These are phyloP conservation scores for Kodamaea hsintzibuensis DNA, from an alignment of 805 yeast genomes.

Conservation along the genomic window DNA sequence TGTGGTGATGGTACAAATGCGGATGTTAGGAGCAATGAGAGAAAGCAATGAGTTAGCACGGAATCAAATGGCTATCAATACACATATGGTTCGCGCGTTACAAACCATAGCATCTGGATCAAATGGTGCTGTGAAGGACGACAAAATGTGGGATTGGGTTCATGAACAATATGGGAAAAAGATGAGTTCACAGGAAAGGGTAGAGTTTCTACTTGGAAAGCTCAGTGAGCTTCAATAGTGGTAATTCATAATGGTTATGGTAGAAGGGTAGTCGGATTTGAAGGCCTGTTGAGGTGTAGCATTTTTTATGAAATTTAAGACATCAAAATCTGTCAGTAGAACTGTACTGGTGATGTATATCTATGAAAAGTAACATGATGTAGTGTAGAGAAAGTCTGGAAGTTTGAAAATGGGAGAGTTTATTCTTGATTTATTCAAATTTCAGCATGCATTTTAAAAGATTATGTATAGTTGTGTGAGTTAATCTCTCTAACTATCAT, in stretches of 20 bases:
- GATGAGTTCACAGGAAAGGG: conserved; percentile 18
- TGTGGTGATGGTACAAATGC: conserved; percentile 22
- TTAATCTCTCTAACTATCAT: too few species aligned
- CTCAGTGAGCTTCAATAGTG: background rate
- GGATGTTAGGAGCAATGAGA: conserved; percentile 16
- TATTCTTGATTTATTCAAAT: too few species aligned
- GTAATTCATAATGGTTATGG: background rate
- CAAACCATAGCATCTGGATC: background rate
- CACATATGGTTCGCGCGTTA: conserved; percentile 14
- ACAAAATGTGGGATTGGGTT: conserved; percentile 26
- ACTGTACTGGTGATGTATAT: background rate
- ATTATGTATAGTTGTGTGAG: too few species aligned
- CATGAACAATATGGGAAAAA: conserved; percentile 16
- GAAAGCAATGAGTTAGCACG: conserved; percentile 24
- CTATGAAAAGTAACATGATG: background rate
- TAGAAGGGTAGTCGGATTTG: too few species aligned
- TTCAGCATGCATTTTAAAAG: too few species aligned
- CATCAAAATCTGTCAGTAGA: background rate
- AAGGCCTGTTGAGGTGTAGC: background rate
- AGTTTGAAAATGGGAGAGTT: too few species aligned
- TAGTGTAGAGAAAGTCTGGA: too few species aligned
- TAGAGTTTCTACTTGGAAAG: conserved; percentile 14
- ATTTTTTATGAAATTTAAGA: background rate
- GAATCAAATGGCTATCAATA: conserved; percentile 20
- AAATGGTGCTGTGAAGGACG: background rate